Conservation (phyloP, 2,329 filamentous ascomycete species). For the Emmonsiellopsis sp. region DNA sequence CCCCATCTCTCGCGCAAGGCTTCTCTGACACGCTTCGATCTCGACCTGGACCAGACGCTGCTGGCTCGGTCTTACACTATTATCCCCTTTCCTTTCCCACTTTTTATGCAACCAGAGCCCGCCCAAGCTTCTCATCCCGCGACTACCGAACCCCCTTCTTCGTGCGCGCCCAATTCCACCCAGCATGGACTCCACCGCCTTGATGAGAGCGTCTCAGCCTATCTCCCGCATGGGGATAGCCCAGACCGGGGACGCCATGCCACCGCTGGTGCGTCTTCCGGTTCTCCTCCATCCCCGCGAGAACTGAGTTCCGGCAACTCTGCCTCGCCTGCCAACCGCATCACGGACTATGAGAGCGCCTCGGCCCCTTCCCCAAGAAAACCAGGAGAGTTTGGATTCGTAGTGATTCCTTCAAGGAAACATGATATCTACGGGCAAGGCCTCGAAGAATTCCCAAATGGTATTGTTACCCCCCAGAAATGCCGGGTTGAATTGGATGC, state of each 20-base stretch:
- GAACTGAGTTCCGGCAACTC: conserved; percentile 24
- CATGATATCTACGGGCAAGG: conserved; percentile 39
- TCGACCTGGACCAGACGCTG: conserved; percentile 43
- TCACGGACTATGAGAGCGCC: conserved; percentile 48
- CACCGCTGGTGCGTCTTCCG: conserved; percentile 18
- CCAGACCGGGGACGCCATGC: conserved; percentile 22
- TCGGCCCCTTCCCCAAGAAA: conserved; percentile 27
- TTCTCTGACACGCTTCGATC: conserved; percentile 4
- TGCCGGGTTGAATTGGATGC: conserved; percentile 7
- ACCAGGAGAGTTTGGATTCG: conserved; percentile 41
- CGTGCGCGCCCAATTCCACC: conserved; percentile 30
- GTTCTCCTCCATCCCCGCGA: conserved; percentile 17
- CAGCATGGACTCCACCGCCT: conserved; percentile 52
- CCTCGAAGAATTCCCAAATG: conserved; percentile 65
- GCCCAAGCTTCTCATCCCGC: conserved; percentile 41
- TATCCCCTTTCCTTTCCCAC: conserved; percentile 23
- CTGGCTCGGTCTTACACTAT: conserved; percentile 48
- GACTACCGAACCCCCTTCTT: conserved; percentile 29
- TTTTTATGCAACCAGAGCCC: conserved; percentile 60
- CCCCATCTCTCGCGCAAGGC: conserved; percentile 1
- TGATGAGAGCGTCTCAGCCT: conserved; percentile 35
- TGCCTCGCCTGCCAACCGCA: conserved; percentile 41
- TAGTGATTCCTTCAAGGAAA: conserved; percentile 39
- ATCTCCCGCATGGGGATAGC: conserved; percentile 32
- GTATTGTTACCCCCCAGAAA: conserved; percentile 37